These are phyloP conservation scores for Takashimella tepidaria DNA, from an alignment of 1,284 basidiomycete genomes.

Conservation along the genomic window DNA sequence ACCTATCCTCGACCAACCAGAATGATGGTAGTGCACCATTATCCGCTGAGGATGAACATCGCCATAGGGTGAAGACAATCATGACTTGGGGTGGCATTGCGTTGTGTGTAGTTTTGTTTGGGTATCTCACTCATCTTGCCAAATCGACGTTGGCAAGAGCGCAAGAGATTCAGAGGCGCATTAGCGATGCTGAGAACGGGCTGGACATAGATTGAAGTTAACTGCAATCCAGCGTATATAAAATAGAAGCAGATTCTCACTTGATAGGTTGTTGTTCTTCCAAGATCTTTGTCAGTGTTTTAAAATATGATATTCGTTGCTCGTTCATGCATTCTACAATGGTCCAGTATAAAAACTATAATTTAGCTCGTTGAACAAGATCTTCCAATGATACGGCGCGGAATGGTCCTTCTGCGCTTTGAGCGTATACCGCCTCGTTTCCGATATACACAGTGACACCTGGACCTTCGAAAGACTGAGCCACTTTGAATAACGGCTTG, in stretches of 20 bases:
- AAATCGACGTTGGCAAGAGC: slow-evolving; percentile 43
- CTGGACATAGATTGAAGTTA: background rate
- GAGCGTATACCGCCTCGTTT: slow-evolving; percentile 43
- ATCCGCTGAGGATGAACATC: slow-evolving; percentile 11
- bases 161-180: slow-evolving; percentile 23
- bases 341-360: background rate
- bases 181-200: background rate
- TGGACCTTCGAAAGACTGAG: slow-evolving; percentile 68
- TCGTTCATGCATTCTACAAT: background rate
- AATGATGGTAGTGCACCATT: background rate
- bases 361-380: slow-evolving; percentile 40
- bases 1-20: slow-evolving; percentile 22
- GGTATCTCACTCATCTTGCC: slow-evolving; percentile 51
- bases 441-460: slow-evolving; percentile 66
- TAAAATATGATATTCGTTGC: no score
- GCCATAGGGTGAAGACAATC: slow-evolving; percentile 29
- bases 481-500: slow-evolving; percentile 80
- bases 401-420: slow-evolving; percentile 36
- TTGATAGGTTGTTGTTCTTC: no score
- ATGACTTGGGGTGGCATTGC: slow-evolving; percentile 39
- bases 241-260: no score
- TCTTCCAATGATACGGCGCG: slow-evolving; percentile 44
- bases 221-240: no score
- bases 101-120: slow-evolving; percentile 50
- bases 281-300: no score